A percentile compares a stretch with the other conserved stretches of the same genome.
These are phyloP conservation scores for Spathaspora gorwiae DNA, from an alignment of 805 yeast species.

Conservation along the genomic window DNA sequence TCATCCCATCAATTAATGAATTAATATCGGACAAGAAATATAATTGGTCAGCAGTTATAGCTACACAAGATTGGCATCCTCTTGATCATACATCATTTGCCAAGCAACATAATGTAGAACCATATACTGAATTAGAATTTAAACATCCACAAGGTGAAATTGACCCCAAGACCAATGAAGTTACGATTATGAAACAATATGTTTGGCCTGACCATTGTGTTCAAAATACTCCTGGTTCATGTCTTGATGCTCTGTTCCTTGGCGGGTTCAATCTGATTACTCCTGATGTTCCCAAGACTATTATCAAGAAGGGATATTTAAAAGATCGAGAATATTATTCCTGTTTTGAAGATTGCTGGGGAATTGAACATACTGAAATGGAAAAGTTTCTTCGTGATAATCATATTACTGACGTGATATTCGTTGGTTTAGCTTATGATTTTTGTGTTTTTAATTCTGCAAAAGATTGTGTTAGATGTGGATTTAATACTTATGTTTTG, in stretches of 20 bases:
- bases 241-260: constrained; percentile 49
- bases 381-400: constrained; percentile 41
- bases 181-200: constrained; percentile 33
- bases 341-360: constrained; percentile 80
- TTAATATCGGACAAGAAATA: constrained; percentile 38
- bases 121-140: constrained; percentile 49
- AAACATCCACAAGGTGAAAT: constrained; percentile 42
- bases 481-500: constrained; percentile 62
- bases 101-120: constrained; percentile 47
- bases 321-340: constrained; percentile 81
- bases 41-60: constrained; percentile 61
- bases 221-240: constrained; percentile 64
- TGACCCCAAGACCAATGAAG: constrained; percentile 20
- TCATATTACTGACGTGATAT: constrained; percentile 54
- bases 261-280: constrained; percentile 29
- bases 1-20: constrained; percentile 49
- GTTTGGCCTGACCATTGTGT: constrained; percentile 95
- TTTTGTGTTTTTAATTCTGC: constrained; percentile 81
- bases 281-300: constrained; percentile 26
- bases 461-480: constrained; percentile 55
- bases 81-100: constrained; percentile 78
- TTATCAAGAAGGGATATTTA: constrained; percentile 68
- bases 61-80: constrained; percentile 92
- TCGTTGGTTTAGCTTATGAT: constrained; percentile 84
- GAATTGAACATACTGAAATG: constrained; percentile 64